These are phyloP conservation scores for Linum lewisii DNA, from an alignment of 345 rosid genomes.

Conservation along the genomic window DNA sequence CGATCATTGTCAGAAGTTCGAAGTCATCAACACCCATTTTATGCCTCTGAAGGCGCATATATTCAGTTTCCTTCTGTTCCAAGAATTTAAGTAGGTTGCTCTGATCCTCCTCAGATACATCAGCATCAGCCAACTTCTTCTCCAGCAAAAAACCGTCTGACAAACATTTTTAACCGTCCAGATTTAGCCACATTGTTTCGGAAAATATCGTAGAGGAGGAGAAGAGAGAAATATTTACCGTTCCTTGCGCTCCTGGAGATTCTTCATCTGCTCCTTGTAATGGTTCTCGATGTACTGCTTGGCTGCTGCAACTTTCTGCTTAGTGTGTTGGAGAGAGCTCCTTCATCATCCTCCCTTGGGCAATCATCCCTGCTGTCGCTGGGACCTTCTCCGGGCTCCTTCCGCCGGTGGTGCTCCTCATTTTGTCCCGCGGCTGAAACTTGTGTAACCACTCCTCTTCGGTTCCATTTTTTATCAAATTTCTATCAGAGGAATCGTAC, in stretches of 20 bases:
- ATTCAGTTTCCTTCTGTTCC: constrained; percentile 95
- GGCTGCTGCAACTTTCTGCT: constrained; percentile 73
- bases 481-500: not conserved
- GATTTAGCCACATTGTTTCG: not conserved
- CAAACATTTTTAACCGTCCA: not conserved
- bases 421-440: constrained; percentile 50
- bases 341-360: constrained; percentile 22
- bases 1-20: constrained; percentile 72
- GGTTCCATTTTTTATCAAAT: constrained; percentile 42
- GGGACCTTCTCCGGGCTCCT: constrained; percentile 7
- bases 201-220: not conserved
- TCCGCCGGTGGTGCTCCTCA: constrained; percentile 20
- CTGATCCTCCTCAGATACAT: constrained; percentile 94
- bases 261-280: constrained; percentile 81
- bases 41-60: constrained; percentile 94
- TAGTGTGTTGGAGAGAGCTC: constrained; percentile 48
- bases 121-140: constrained; percentile 91
- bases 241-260: constrained; percentile 67
- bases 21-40: constrained; percentile 94
- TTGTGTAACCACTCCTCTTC: constrained; percentile 72
- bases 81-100: constrained; percentile 74
- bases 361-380: not conserved
- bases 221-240: constrained; percentile 24
- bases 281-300: constrained; percentile 84
- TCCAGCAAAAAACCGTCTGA: constrained; percentile 63